Evolutionary conservation across 106 monocot species (phyloP).

Genomic region (Phalaenopsis aphrodite): DNA sequence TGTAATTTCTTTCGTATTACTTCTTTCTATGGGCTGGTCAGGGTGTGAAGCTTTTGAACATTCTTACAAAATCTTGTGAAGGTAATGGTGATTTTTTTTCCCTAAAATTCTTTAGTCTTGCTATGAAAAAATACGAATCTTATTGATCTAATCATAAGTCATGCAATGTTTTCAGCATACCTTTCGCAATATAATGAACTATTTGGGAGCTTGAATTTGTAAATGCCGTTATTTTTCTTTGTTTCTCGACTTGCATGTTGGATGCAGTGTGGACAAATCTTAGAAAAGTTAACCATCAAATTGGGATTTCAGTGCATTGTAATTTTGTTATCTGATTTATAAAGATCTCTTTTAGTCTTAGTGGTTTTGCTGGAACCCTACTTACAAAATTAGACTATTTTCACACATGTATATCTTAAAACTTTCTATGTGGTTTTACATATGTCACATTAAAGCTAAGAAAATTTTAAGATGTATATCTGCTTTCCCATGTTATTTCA

Average conservation of each 20-base stretch:
- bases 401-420: too few species aligned
- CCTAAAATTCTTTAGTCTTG: background rate
- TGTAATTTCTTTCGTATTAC: background rate
- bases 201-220: background rate
- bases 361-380: background rate
- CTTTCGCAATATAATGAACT: background rate
- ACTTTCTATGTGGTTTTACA: background rate
- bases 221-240: background rate
- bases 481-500: too few species aligned
- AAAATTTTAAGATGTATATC: too few species aligned
- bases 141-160: background rate
- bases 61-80: slow-evolving; percentile 93
- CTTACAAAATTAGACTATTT: too few species aligned
- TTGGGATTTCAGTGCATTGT: background rate
- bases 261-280: background rate
- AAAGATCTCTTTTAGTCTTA: background rate
- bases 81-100: slow-evolving; percentile 24
- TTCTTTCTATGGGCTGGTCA: slow-evolving; percentile 59
- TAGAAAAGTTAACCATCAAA: background rate
- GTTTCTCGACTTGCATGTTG: background rate
- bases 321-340: background rate
- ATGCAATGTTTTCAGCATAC: background rate
- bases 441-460: too few species aligned
- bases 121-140: background rate
- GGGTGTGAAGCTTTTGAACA: slow-evolving; percentile 79